phyloP scores from a whole-genome alignment of 257 asterid genomes.

The Nicotiana benthamiana region DNA sequence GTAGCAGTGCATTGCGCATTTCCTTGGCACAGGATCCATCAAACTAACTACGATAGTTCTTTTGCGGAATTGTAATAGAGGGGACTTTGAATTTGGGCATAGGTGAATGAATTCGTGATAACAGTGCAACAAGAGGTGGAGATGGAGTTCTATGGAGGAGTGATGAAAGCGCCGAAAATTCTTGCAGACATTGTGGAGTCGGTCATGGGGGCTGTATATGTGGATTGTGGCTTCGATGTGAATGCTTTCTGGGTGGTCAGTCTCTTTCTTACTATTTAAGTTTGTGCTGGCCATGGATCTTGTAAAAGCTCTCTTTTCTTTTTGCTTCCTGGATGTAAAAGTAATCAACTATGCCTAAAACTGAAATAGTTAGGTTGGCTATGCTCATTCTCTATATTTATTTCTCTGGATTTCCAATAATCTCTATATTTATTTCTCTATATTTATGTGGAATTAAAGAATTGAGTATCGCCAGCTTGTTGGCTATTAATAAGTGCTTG shows the following conservation, averaged over 20 bases:
- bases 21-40: neutral
- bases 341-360: neutral
- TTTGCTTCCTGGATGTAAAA: neutral
- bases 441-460: neutral
- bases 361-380: neutral
- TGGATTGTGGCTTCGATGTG: slow-evolving; percentile 30
- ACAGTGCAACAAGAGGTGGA: slow-evolving; percentile 41
- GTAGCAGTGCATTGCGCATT: neutral
- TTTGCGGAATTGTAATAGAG: neutral
- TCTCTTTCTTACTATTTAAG: neutral
- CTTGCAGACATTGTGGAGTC: slow-evolving; percentile 83
- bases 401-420: neutral
- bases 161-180: slow-evolving; percentile 65
- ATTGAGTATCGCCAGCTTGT: neutral
- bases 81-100: neutral
- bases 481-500: neutral
- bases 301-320: neutral
- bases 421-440: neutral
- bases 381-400: neutral
- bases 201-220: slow-evolving; percentile 58
- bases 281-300: neutral
- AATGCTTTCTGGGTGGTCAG: slow-evolving; percentile 26
- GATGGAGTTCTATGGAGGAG: slow-evolving; percentile 57
- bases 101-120: slow-evolving; percentile 61
- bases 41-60: neutral